These are phyloP conservation scores for Babesia ovata DNA, from an alignment of 169 alveolate genomes.

Conservation along the genomic window DNA sequence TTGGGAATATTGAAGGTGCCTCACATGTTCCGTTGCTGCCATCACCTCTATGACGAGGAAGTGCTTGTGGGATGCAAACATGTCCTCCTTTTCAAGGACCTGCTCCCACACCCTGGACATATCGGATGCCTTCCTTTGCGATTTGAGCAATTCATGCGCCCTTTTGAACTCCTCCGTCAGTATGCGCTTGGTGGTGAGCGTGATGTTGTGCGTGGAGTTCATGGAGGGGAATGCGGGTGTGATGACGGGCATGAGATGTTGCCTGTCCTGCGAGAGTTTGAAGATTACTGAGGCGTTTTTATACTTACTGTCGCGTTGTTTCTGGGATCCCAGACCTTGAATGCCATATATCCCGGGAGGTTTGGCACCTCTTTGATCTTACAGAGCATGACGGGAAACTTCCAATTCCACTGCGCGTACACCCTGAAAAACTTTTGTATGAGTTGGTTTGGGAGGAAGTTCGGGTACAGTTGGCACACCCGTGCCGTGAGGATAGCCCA, in stretches of 20 bases:
- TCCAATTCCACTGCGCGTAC: slow-evolving; percentile 89
- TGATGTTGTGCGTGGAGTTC: slow-evolving; percentile 95
- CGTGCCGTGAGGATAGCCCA: slow-evolving; percentile 98
- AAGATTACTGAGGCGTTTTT: not conserved
- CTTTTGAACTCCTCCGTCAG: slow-evolving; percentile 90
- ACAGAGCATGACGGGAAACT: slow-evolving; percentile 86
- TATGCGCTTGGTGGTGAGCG: slow-evolving; percentile 90
- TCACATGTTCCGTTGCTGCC: slow-evolving; percentile 77
- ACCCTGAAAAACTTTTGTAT: slow-evolving; percentile 92
- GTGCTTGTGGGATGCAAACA: slow-evolving; percentile 79
- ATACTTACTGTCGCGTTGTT: slow-evolving; percentile 74
- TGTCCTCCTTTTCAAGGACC: slow-evolving; percentile 75
- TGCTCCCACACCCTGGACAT: slow-evolving; percentile 70
- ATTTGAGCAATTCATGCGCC: slow-evolving; percentile 70
- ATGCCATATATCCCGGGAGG: slow-evolving; percentile 86
- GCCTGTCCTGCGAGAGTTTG: slow-evolving; percentile 76
- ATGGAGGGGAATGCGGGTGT: slow-evolving; percentile 98
- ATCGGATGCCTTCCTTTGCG: slow-evolving; percentile 20
- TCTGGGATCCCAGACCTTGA: slow-evolving; percentile 92
- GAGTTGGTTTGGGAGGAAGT: slow-evolving; percentile 88
- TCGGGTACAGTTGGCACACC: slow-evolving; percentile 95
- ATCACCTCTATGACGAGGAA: slow-evolving; percentile 80
- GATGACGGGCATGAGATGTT: slow-evolving; percentile 93
- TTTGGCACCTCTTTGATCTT: slow-evolving; percentile 83
- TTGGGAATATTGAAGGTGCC: not conserved